Percentiles rank a stretch among this genome's conserved stretches.
These are phyloP conservation scores for Fistulina hepatica DNA, from an alignment of 1,284 basidiomycete species.

Conservation along the genomic window DNA sequence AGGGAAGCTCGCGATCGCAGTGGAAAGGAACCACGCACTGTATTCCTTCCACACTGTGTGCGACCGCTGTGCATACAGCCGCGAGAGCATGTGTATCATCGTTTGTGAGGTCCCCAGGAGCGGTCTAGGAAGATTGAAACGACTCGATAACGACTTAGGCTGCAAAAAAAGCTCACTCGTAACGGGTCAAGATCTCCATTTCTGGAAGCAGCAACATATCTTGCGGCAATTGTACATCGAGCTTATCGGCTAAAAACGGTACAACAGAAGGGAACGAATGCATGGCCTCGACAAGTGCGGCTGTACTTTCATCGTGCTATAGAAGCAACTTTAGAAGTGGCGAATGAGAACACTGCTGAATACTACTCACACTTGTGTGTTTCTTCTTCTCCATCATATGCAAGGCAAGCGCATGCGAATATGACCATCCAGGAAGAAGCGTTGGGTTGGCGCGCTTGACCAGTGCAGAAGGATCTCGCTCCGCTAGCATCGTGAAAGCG, in stretches of 20 bases:
- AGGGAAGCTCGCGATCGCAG: slow-evolving; percentile 27
- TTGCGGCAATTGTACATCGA: slow-evolving; percentile 56
- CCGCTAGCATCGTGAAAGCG: slow-evolving; percentile 26
- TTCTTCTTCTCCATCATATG: slow-evolving; percentile 47
- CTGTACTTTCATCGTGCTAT: slow-evolving; percentile 48
- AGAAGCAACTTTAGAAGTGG: slow-evolving; percentile 23
- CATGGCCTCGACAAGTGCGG: slow-evolving; percentile 63
- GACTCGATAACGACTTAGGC: too few species aligned
- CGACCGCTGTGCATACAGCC: slow-evolving; percentile 76
- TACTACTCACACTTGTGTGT: slow-evolving; percentile 23
- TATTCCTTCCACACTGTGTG: slow-evolving; percentile 72
- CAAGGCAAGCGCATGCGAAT: slow-evolving; percentile 64
- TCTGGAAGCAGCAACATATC: slow-evolving; percentile 47
- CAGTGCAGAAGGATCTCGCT: slow-evolving; percentile 18
- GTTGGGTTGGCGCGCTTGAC: slow-evolving; percentile 40
- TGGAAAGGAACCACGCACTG: slow-evolving; percentile 59
- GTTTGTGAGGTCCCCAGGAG: too few species aligned
- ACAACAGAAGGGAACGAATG: slow-evolving; percentile 71
- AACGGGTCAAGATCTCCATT: slow-evolving; percentile 65
- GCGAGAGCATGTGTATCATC: slow-evolving; percentile 61
- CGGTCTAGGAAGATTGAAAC: too few species aligned
- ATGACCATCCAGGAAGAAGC: slow-evolving; percentile 72
- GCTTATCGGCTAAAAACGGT: slow-evolving; percentile 73
- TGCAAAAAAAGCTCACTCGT: too few species aligned
- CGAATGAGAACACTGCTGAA: neutral